Evolutionary conservation across 805 yeast genomes (phyloP).

Genomic region (Priceomyces fermenticarens): DNA sequence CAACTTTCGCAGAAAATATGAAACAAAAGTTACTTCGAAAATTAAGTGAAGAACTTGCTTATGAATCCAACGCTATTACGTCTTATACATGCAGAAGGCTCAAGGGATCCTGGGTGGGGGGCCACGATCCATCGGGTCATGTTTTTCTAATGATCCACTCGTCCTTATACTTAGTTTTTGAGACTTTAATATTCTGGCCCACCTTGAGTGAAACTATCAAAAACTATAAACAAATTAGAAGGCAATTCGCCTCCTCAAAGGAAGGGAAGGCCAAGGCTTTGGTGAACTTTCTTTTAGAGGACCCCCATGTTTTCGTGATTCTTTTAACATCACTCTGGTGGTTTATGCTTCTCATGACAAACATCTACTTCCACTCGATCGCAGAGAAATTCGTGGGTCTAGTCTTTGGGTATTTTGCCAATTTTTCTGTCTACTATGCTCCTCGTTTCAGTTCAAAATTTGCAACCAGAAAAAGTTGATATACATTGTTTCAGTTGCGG

Average conservation of each 20-base stretch:
- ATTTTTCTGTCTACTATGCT: slow-evolving; percentile 41
- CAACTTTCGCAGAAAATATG: not conserved
- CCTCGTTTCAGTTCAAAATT: no score
- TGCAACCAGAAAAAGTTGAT: no score
- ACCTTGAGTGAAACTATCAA: slow-evolving; percentile 17
- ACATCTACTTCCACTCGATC: slow-evolving; percentile 79
- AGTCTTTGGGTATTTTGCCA: slow-evolving; percentile 55
- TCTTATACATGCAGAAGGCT: slow-evolving; percentile 34
- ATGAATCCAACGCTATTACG: slow-evolving; percentile 19
- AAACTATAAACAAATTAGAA: not conserved
- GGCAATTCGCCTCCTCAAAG: slow-evolving; percentile 1
- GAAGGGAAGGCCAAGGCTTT: not conserved
- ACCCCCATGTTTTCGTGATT: slow-evolving; percentile 25
- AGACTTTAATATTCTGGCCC: slow-evolving; percentile 44
- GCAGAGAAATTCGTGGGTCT: slow-evolving; percentile 73
- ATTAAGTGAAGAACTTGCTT: slow-evolving; percentile 3
- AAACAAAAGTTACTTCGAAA: not conserved
- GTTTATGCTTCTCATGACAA: slow-evolving; percentile 85
- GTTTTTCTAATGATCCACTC: slow-evolving; percentile 73
- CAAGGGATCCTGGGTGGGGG: slow-evolving; percentile 74
- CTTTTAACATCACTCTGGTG: slow-evolving; percentile 56
- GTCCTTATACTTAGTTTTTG: slow-evolving; percentile 63
- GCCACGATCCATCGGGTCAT: slow-evolving; percentile 97
- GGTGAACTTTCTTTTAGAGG: slow-evolving; percentile 8
- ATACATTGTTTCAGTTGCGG: no score